Evolutionary conservation across 441 rosid genomes (phyloP).

Genomic region (Corymbia citriodora): DNA sequence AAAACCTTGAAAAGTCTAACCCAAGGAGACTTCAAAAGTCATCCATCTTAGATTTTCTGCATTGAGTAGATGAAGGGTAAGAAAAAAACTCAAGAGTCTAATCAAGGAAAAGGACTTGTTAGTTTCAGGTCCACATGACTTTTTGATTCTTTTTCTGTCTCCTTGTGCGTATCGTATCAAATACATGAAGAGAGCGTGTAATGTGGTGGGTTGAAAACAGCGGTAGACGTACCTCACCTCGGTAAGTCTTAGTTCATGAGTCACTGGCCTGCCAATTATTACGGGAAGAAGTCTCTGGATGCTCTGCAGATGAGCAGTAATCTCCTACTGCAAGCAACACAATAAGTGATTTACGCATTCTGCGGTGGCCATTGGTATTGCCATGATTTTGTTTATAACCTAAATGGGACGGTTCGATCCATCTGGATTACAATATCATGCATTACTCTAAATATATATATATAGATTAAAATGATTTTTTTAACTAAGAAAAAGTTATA

Average conservation of each 20-base stretch:
- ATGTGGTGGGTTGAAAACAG: neutral
- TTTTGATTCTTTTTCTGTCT: neutral
- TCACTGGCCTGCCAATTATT: neutral
- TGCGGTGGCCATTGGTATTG: neutral
- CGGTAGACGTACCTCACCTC: neutral
- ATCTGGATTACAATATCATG: neutral
- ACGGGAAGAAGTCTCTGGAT: neutral
- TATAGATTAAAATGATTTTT: neutral
- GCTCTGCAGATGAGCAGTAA: neutral
- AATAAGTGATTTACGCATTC: neutral
- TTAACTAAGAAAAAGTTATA: no score
- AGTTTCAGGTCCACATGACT: neutral
- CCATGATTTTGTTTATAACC: neutral
- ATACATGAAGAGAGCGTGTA: neutral
- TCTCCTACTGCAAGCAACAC: neutral
- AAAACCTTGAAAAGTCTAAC: neutral
- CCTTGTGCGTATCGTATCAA: neutral
- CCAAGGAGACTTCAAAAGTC: neutral
- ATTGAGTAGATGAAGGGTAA: neutral
- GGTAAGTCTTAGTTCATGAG: neutral
- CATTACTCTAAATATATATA: neutral
- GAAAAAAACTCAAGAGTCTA: neutral
- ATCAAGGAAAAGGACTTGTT: neutral
- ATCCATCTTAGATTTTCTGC: neutral
- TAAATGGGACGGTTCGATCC: neutral